Percentiles rank a stretch among this genome's conserved stretches.
phyloP scores from a whole-genome alignment of 257 asterid species.

The Misopates orontium region DNA sequence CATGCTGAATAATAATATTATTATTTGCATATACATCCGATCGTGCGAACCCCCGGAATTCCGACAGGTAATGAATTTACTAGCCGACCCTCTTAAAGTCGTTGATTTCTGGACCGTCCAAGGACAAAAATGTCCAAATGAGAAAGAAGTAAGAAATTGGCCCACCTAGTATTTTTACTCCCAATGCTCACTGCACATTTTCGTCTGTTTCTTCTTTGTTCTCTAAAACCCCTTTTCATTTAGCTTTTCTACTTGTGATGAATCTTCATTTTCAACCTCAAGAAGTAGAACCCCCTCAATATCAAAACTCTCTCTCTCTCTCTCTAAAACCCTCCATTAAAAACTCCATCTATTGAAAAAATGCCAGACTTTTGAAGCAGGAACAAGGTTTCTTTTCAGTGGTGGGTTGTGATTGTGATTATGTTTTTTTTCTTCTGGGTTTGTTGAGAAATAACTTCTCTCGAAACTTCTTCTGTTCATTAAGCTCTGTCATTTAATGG shows the following conservation, averaged over 20 bases:
- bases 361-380: not conserved
- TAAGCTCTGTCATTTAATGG: not conserved
- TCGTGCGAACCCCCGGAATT: no score
- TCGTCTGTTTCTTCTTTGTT: conserved; percentile 12
- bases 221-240: not conserved
- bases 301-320: not conserved
- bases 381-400: conserved; percentile 18
- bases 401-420: conserved; percentile 26
- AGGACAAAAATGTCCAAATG: conserved; percentile 19
- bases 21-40: no score
- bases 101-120: no score
- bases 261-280: not conserved
- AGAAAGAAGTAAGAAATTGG: conserved; percentile 2
- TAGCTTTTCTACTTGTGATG: not conserved
- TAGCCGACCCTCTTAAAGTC: not conserved
- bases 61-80: not conserved
- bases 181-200: conserved; percentile 27
- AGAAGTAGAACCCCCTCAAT: not conserved
- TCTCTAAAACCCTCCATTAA: conserved; percentile 4
- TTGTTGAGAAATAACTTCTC: not conserved
- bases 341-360: not conserved
- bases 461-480: no score
- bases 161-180: conserved; percentile 28
- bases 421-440: conserved; percentile 11
- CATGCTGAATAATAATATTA: no score